Evolutionary conservation across 345 rosid species (phyloP).

Genomic region (Microthlaspi erraticum): DNA sequence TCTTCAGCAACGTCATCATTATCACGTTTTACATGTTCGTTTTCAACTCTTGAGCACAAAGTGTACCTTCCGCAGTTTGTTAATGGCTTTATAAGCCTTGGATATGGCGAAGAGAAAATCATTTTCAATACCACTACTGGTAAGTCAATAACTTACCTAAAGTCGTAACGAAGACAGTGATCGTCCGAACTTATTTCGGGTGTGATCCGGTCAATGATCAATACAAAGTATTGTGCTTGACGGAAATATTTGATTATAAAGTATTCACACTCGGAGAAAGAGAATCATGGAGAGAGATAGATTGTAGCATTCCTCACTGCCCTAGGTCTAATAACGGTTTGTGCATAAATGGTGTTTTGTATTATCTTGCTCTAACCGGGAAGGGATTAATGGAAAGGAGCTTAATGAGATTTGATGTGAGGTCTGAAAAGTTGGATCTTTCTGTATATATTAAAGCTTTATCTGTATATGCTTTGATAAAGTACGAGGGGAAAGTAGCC

Average conservation of each 20-base stretch:
- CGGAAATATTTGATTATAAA: no score
- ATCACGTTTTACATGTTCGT: neutral
- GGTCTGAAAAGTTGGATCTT: neutral
- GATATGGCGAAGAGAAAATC: neutral
- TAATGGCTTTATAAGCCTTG: neutral
- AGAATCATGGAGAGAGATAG: neutral
- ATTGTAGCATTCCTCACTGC: neutral
- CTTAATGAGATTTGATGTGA: neutral
- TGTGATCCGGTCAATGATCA: neutral
- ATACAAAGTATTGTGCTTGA: neutral
- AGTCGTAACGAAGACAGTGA: neutral
- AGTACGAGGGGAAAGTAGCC: conserved; percentile 3
- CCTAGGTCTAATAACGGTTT: neutral
- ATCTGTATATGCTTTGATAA: neutral
- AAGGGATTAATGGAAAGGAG: neutral
- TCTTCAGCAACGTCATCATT: neutral
- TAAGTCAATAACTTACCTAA: neutral
- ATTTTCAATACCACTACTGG: neutral
- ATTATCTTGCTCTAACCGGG: neutral
- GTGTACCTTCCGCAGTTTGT: neutral
- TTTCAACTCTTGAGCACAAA: neutral
- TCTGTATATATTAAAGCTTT: no score
- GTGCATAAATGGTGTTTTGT: neutral
- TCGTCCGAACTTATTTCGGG: neutral
- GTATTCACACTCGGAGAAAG: neutral